Base-by-base conservation (phyloP, 352 stramenopile species). In the Pythium vanterpoolii region DNA sequence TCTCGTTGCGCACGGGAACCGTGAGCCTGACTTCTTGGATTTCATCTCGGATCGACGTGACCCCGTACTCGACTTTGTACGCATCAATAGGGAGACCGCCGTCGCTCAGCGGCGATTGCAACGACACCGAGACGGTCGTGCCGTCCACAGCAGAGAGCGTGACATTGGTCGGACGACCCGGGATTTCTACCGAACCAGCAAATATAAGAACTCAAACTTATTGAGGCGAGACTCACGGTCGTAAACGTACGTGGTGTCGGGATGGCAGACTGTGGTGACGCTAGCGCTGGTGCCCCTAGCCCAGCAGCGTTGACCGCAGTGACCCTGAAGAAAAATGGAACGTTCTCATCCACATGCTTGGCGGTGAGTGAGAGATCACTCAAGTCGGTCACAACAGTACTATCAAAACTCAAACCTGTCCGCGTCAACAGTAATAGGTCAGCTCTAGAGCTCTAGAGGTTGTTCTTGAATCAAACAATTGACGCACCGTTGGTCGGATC, bases 291-390 rank as follows among this genome's bases (percentile, higher is more conserved):
- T 2, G 61, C 52, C 4, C 96, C 90, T 5, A 68, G 47, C 9
- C 96, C 96, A 18, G 94, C 71, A 10, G 80, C 71, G 58, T 98
- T 98, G 23, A 94, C 89, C 24, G 95, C 95, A 6, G 83, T 90
- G 19, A 98, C 94, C 16, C 92, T 82, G 52, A 98, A 92, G 67
- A 97, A 98, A 60, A 98, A 98, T 10, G 90, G 78, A 6, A 98
- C 89, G 28, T 97, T 97, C 50, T 98, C 86, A 38, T 98, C 89
- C 2, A 99, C 75, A 11, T 89, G 75, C 27, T 79, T 73, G 5
- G 97, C 87, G 1, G 76, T 87, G 45, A 95, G 68, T 1, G 76
- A 72, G n/a, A 98, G 68, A 45, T 93, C 73, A 40, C 80, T 90
- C 23, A 97, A 58, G 57, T 98, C 90, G 1, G 89, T 96, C 16